A percentile compares a stretch with the other conserved stretches of the same genome.
These are phyloP conservation scores for Hypoxylon perforatum DNA, from an alignment of 495 filamentous ascomycete species.

Conservation along the genomic window DNA sequence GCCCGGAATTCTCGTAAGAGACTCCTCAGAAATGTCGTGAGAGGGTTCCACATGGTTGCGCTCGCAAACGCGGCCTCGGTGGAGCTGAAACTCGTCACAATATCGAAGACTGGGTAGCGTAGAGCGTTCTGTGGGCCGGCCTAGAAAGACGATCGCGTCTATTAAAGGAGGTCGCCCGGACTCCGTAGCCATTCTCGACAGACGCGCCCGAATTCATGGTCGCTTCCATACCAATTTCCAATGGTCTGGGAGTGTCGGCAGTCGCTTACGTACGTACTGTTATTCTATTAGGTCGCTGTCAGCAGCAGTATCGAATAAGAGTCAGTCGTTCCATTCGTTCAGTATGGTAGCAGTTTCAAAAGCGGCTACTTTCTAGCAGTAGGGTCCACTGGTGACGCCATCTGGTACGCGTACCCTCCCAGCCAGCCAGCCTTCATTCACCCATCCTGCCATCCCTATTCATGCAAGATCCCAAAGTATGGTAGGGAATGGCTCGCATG, in stretches of 20 bases:
- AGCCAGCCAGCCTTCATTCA: background rate
- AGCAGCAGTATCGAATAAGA: conserved; percentile 18
- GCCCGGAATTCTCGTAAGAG: conserved; percentile 8
- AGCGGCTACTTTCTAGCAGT: background rate
- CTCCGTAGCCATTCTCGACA: background rate
- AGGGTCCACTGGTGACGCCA: conserved; percentile 34
- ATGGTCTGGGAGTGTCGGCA: background rate
- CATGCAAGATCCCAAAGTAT: no score
- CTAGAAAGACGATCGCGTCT: background rate
- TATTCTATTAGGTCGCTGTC: conserved; percentile 1
- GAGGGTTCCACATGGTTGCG: conserved; percentile 12
- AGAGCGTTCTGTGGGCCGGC: conserved; percentile 14
- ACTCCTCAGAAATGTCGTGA: conserved; percentile 9
- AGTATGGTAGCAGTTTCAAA: conserved; percentile 1
- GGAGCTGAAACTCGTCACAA: conserved; percentile 20
- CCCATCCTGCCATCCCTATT: no score
- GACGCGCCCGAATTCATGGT: background rate
- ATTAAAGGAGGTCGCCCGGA: conserved; percentile 1
- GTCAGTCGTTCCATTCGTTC: background rate
- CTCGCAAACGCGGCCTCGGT: conserved; percentile 7
- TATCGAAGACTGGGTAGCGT: background rate
- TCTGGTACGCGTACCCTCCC: conserved; percentile 11
- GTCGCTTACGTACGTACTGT: conserved; percentile 24
- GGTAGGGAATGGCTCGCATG: conserved; percentile 6
- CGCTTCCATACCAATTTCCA: background rate